phyloP scores from a whole-genome alignment of 1,284 basidiomycete species.

The Pulveroboletus sp. region DNA sequence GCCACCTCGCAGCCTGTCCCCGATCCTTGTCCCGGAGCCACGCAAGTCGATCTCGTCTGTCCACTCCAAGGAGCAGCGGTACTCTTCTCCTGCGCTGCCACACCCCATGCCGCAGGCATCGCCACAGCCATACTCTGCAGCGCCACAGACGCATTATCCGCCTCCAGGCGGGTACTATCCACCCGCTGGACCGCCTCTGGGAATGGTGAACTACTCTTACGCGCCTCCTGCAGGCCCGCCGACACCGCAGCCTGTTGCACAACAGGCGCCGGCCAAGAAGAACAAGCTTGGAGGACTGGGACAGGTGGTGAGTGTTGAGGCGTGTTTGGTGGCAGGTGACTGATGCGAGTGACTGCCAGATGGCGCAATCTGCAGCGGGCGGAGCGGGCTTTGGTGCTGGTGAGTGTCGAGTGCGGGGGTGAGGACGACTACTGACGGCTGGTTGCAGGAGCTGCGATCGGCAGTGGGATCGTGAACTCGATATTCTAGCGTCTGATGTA shows the following conservation, averaged over 20 bases:
- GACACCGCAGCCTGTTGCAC: slow-evolving; percentile 40
- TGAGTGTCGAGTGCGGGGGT: slow-evolving; percentile 18
- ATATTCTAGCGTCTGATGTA: slow-evolving; percentile 44
- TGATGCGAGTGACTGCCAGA: slow-evolving; percentile 39
- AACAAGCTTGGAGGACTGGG: slow-evolving; percentile 60
- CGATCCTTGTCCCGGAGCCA: slow-evolving; percentile 27
- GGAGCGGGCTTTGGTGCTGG: slow-evolving; percentile 67
- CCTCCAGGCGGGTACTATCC: slow-evolving; percentile 30
- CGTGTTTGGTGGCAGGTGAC: neutral
- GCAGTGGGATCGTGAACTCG: slow-evolving; percentile 46
- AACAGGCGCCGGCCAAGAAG: slow-evolving; percentile 54
- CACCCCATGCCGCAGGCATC: slow-evolving; percentile 20
- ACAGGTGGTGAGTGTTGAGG: slow-evolving; percentile 47
- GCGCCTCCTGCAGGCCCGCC: slow-evolving; percentile 31
- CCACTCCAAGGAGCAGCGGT: slow-evolving; percentile 16
- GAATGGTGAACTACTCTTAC: slow-evolving; percentile 33
- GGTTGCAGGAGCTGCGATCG: slow-evolving; percentile 45
- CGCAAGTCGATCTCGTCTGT: slow-evolving; percentile 17
- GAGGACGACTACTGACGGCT: neutral
- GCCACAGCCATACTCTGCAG: slow-evolving; percentile 24
- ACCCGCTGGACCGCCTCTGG: slow-evolving; percentile 27
- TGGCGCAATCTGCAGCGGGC: slow-evolving; percentile 60
- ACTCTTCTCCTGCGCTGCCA: slow-evolving; percentile 30
- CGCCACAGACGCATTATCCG: slow-evolving; percentile 26
- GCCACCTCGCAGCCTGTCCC: slow-evolving; percentile 21